phyloP scores from a whole-genome alignment of 306 rosid genomes.

The Macrotyloma uniflorum region DNA sequence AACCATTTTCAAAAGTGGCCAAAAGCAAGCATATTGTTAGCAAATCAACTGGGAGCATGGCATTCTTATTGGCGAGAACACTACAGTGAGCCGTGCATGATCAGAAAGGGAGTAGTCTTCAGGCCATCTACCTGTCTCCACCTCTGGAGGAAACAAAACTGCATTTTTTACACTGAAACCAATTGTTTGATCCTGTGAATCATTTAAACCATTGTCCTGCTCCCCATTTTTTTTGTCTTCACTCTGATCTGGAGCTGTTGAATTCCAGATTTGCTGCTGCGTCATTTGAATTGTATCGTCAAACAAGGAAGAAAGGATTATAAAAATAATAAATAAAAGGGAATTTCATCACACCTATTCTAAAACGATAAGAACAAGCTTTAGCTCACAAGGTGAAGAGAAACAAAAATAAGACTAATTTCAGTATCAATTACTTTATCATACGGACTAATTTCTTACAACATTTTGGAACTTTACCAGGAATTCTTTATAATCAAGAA shows the following conservation, averaged over 20 bases:
- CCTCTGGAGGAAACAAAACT: slow-evolving; percentile 87
- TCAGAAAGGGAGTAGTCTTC: slow-evolving; percentile 89
- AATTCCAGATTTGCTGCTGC: slow-evolving; percentile 88
- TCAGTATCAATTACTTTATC: background rate
- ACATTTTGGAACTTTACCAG: slow-evolving; percentile 52
- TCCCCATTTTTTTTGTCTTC: slow-evolving; percentile 47
- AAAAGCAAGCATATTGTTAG: slow-evolving; percentile 34
- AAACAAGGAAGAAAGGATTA: background rate
- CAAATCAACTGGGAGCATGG: slow-evolving; percentile 66
- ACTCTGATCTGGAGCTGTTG: slow-evolving; percentile 50
- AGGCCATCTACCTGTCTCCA: slow-evolving; percentile 94
- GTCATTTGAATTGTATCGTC: slow-evolving; percentile 38
- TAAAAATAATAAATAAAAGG: background rate
- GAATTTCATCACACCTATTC: background rate
- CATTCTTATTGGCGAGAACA: slow-evolving; percentile 82
- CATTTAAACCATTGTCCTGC: slow-evolving; percentile 41
- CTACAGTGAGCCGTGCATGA: slow-evolving; percentile 92
- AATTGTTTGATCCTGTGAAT: slow-evolving; percentile 58
- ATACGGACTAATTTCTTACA: background rate
- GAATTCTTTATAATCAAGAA: slow-evolving; percentile 68
- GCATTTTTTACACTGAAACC: slow-evolving; percentile 88
- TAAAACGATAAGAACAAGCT: background rate
- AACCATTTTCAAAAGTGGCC: slow-evolving; percentile 20
- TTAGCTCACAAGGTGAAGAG: background rate
- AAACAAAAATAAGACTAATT: background rate